Percentiles rank a stretch among this genome's conserved stretches.
These are phyloP conservation scores for Catenaria anguillulae DNA, from an alignment of 371 early-diverging fungal genomes.

Conservation along the genomic window DNA sequence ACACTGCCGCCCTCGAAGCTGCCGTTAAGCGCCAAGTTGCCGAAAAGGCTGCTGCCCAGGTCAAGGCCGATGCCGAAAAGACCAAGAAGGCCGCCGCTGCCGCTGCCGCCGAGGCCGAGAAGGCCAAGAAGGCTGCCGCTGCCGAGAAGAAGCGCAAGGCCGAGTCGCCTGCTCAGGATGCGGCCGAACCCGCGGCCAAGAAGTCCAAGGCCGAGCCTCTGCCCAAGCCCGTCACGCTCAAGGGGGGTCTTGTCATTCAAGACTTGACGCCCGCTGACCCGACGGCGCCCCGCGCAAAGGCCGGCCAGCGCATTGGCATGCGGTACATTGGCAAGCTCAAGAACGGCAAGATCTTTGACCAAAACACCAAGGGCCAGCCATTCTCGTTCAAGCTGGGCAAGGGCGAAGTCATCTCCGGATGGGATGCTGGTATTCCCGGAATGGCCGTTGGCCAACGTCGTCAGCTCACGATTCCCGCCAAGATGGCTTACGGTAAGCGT, in stretches of 20 bases:
- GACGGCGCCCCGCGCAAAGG: slow-evolving; percentile 11
- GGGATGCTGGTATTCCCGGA: slow-evolving; percentile 77
- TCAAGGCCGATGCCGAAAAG: background rate
- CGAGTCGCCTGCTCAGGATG: background rate
- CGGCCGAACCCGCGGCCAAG: background rate
- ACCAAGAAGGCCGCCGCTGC: background rate
- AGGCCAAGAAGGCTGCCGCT: background rate
- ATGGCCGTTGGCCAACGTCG: slow-evolving; percentile 87
- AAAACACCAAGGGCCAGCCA: slow-evolving; percentile 75
- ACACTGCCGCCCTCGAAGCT: background rate
- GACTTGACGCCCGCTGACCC: slow-evolving; percentile 4
- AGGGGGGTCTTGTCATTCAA: background rate
- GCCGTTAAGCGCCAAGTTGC: background rate
- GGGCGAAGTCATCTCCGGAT: slow-evolving; percentile 90
- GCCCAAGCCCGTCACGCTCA: background rate
- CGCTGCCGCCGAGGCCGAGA: background rate
- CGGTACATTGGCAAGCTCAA: slow-evolving; percentile 82
- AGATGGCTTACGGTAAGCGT: slow-evolving; percentile 71
- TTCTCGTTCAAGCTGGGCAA: slow-evolving; percentile 74
- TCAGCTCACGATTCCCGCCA: slow-evolving; percentile 72
- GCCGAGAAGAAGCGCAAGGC: background rate
- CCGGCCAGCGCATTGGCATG: slow-evolving; percentile 28
- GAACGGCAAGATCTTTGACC: slow-evolving; percentile 88
- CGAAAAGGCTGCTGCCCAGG: background rate
- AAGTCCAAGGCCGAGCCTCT: background rate